phyloP scores from a whole-genome alignment of 2,329 filamentous ascomycete genomes.

The Talaromyces marneffei region DNA sequence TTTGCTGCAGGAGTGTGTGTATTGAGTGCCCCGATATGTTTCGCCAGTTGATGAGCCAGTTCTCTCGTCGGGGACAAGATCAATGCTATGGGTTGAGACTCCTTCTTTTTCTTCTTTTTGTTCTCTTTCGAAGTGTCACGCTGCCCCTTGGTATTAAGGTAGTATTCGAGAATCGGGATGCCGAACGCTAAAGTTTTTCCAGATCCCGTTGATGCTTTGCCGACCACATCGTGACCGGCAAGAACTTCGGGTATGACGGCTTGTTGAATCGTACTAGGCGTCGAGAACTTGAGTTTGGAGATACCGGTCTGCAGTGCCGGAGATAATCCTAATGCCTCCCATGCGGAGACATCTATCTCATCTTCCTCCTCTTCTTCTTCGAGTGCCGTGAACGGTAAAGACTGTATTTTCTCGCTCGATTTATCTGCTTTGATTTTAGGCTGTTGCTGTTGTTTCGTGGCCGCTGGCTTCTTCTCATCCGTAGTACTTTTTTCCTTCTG shows the following conservation, averaged over 20 bases:
- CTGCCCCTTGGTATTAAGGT: slow-evolving; percentile 50
- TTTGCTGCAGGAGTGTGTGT: slow-evolving; percentile 56
- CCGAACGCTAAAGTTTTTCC: slow-evolving; percentile 95
- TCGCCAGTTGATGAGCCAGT: slow-evolving; percentile 81
- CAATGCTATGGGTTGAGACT: slow-evolving; percentile 59
- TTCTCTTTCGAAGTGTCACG: slow-evolving; percentile 27
- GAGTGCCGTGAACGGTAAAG: slow-evolving; percentile 35
- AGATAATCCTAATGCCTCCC: slow-evolving; percentile 70
- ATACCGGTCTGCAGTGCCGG: slow-evolving; percentile 65
- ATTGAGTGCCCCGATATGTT: slow-evolving; percentile 74
- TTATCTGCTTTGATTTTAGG: slow-evolving; percentile 26
- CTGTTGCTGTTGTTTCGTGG: slow-evolving; percentile 21
- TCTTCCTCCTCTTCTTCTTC: slow-evolving; percentile 32
- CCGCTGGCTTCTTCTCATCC: slow-evolving; percentile 27
- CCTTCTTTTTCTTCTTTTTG: slow-evolving; percentile 36
- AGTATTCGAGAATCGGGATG: slow-evolving; percentile 84
- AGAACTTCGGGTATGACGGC: slow-evolving; percentile 75
- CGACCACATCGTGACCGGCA: slow-evolving; percentile 82
- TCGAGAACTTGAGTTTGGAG: slow-evolving; percentile 70
- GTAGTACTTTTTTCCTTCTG: slow-evolving; percentile 29
- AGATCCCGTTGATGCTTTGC: slow-evolving; percentile 92
- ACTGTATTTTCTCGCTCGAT: slow-evolving; percentile 22
- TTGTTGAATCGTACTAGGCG: slow-evolving; percentile 76
- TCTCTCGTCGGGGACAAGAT: slow-evolving; percentile 90
- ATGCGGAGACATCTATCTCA: slow-evolving; percentile 66